Evolutionary conservation across 169 alveolate genomes (phyloP), one percentile per base, ranked within the genome.

Genomic region (Cryptosporidium viatorum): DNA sequence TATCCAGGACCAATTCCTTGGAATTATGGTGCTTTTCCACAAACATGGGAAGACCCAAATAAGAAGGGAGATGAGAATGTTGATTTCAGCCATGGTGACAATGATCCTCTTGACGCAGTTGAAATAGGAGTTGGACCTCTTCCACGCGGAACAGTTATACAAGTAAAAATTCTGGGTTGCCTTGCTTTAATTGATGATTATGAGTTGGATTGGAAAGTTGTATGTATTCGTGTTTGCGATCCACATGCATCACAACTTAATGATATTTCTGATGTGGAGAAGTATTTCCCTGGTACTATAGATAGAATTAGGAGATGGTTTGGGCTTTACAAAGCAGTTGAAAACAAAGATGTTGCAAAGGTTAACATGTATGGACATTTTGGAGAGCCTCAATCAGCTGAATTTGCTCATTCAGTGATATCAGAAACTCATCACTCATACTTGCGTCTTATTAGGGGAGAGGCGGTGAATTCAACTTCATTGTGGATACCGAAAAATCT

Each of bases 11-110:
- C 97, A 18, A 92, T 94, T 85, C 93, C 91, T 74, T 95, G 97
- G 97, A 96, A 96, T 87, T 97, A 97, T 91, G 99, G 99, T 31
- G 95, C 97, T 84, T 84, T 96, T 33, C 99, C 99, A 0, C 96
- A 94, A 71, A 97, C 99, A 26, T 97, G 98, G 98, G 99, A 97
- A 84, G 97, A 95, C 37, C 96, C 96, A 26, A 85, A 92, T 23
- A 80, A 55, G n/a, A 80, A 65, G 16, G 89, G 89, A 26, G 89
- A 65, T n/a, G 89, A 80, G 43, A 50, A 50, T 3, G 84, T 70
- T 4, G 91, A 33, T 31, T 68, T 74, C 23, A 45, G 91, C 48
- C 85, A 75, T 50, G 99, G 99, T 10, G 99, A 97, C 80, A 95
- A 96, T 60, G 99, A 97, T 85, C 99, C 99, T 12, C 86, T 97